Base-by-base conservation (phyloP, 805 yeast genomes). In the Metschnikowia proteae region DNA sequence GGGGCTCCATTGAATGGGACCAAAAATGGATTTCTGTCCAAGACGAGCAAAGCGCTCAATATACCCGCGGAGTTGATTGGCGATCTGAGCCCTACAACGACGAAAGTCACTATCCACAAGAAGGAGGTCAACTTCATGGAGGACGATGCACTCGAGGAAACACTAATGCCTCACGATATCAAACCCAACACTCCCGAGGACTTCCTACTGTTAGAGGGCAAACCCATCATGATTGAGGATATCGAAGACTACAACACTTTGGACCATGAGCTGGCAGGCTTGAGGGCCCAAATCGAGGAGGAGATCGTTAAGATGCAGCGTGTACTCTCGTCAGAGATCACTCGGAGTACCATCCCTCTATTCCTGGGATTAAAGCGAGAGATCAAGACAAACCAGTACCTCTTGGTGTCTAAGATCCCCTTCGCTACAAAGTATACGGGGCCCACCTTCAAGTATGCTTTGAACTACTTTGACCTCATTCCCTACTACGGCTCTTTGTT, bases 51-150 rank as follows among this genome's bases (percentile, higher is more conserved):
- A 7, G 5, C 25, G 4, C 34, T 28, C 9, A 27, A 28, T 3
- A 65, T 62, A 34, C 76, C 78, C 2, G 63, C 61, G 41, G 78
- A 73, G 56, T 65, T 73, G 38, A 60, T 73, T 9, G 67, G 66
- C 40, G 78, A 73, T 50, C 52, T 71, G 32, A 62, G 59, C 46
- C 64, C 65, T 59, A 63, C 57, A 45, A 48, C 60, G 31, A 59
- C 62, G 29, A 61, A 55, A 38, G 60, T 70, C 36, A 64, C 62
- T 3, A 51, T 68, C 17, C 61, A 66, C 44, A 73, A 73, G 53
- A 57, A 65, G 44, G 75, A 73, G 51, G 64, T 67, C 41, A 71
- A 71, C 51, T 65, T 70, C 47, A 50, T 61, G 41, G 66, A 64
- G 38, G 49, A 49, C 30, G 60, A 53, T 39, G 56, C 48, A 48